Evolutionary conservation across 1,284 basidiomycete species (phyloP), one percentile per base, ranked within the genome.

Genomic region (Pyrrhoderma noxium): DNA sequence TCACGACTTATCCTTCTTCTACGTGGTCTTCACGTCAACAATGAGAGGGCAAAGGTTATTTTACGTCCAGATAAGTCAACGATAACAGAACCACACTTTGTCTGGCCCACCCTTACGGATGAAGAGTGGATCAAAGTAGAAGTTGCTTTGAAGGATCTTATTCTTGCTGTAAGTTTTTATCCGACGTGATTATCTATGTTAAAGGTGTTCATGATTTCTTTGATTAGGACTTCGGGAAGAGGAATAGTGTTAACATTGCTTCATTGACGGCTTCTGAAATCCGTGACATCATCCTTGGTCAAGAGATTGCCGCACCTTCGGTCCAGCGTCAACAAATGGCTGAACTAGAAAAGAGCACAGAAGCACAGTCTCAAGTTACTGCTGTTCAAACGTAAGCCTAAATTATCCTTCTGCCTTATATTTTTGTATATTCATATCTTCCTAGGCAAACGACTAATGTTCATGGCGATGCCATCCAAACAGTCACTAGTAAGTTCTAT

Each of bases 81-180:
- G 4, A 85, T 97, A 60, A 99, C 96, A 2, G 93, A 98, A 69
- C 90, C 94, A 46, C 95, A 99, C 70, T 93, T 98, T 67, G 93
- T 99, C 36, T 99, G 95, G 95, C 96, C 96, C 5, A 89, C 93
- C 1, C 74, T 99, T 47, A 75, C 75, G 21, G 95, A 99, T 62
- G 93, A 98, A 59, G 94, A 97, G 61, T 99, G 96, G 96, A 97
- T 99, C 72, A 95, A 96, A 71, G 96, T 98, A 41, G 96, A 99
- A 72, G 90, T 98, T 42, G 94, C 95, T 1, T 85, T 99, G 73
- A 94, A 91, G 67, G 92, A 95, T 59, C 79, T 95, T 44, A 94
- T 95, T 63, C 72, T 95, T 47, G 86, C 87, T 57, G 85, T 85
- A 62, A 55, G 79, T 67, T 22, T 39, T 31, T n/a, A 27, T 44